Percentiles rank a stretch among this genome's conserved stretches.
These are phyloP conservation scores for Coprinopsis strossmayeri DNA, from an alignment of 768 basidiomycete species.

Conservation along the genomic window DNA sequence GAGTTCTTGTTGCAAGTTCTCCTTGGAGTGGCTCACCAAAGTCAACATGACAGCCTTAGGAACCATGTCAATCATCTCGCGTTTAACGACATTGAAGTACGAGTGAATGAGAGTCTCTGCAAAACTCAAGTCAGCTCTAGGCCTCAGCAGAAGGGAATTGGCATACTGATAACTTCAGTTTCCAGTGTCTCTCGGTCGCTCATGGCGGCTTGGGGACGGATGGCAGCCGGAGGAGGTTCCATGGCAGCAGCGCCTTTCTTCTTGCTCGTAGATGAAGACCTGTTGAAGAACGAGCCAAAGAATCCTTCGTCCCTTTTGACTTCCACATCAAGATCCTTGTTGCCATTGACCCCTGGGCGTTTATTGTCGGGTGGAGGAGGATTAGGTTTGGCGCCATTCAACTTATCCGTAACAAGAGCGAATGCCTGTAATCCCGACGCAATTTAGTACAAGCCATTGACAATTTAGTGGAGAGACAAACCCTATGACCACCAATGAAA, in stretches of 20 bases:
- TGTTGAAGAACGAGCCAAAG: conserved; percentile 91
- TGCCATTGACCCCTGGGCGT: conserved; percentile 79
- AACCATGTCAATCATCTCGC: conserved; percentile 99
- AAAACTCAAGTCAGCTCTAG: background rate
- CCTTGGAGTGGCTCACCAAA: conserved; percentile 89
- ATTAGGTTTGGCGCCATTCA: conserved; percentile 53
- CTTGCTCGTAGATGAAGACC: conserved; percentile 41
- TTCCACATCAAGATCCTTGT: conserved; percentile 91
- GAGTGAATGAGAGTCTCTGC: conserved; percentile 92
- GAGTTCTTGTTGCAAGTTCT: conserved; percentile 89
- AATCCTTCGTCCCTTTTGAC: conserved; percentile 89
- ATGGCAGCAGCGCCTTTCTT: conserved; percentile 48
- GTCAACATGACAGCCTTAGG: conserved; percentile 93
- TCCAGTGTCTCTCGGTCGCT: conserved; percentile 97
- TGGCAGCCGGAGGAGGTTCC: conserved; percentile 75
- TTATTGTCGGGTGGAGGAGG: conserved; percentile 59
- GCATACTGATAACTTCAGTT: conserved; percentile 98
- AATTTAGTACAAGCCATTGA: background rate
- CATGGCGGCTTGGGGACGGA: conserved; percentile 85
- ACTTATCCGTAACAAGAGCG: conserved; percentile 74
- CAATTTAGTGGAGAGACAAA: conserved; percentile 15
- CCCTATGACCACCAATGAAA: conserved; percentile 94
- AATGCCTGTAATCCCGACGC: conserved; percentile 54
- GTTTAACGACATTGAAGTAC: conserved; percentile 97
- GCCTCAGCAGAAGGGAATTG: background rate